Evolutionary conservation across 371 early-diverging fungal species (phyloP).

Genomic region (Apophysomyces trapeziformis): DNA sequence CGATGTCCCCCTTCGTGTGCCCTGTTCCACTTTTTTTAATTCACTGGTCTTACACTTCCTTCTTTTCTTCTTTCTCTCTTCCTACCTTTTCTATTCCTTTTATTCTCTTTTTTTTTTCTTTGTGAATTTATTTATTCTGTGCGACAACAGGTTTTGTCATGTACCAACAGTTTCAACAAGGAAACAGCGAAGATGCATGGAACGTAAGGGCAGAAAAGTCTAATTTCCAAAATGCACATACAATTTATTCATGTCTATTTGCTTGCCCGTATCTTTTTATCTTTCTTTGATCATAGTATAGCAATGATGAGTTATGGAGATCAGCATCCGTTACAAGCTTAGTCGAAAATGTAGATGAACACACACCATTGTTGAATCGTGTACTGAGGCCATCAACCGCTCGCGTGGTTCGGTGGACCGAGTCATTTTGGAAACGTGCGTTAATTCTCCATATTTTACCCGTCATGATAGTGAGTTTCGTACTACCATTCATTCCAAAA

Average conservation of each 20-base stretch:
- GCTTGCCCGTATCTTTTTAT: neutral
- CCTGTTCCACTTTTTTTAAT: neutral
- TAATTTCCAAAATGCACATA: neutral
- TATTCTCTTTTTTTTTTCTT: neutral
- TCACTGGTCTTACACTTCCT: neutral
- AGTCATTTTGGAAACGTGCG: slow-evolving; percentile 50
- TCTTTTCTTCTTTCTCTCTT: slow-evolving; percentile 5
- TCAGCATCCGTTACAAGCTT: slow-evolving; percentile 21
- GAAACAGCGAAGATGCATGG: slow-evolving; percentile 34
- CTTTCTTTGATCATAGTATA: slow-evolving; percentile 19
- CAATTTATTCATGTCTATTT: too few species aligned
- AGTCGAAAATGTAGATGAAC: slow-evolving; percentile 42
- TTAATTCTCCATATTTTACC: slow-evolving; percentile 43
- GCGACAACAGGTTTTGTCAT: slow-evolving; percentile 16
- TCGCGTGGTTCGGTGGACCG: slow-evolving; percentile 51
- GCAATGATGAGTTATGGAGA: slow-evolving; percentile 33
- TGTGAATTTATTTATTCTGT: neutral
- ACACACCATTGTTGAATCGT: slow-evolving; percentile 39
- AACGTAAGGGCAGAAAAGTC: slow-evolving; percentile 24
- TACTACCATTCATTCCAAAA: neutral
- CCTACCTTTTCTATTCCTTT: neutral
- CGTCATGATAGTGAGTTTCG: slow-evolving; percentile 42
- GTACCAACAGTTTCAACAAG: slow-evolving; percentile 35
- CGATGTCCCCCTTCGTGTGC: neutral
- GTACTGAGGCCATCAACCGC: slow-evolving; percentile 43